Evolutionary conservation across 257 asterid genomes (phyloP), one percentile per base, ranked within the genome.

Genomic region (Anisodus acutangulus): DNA sequence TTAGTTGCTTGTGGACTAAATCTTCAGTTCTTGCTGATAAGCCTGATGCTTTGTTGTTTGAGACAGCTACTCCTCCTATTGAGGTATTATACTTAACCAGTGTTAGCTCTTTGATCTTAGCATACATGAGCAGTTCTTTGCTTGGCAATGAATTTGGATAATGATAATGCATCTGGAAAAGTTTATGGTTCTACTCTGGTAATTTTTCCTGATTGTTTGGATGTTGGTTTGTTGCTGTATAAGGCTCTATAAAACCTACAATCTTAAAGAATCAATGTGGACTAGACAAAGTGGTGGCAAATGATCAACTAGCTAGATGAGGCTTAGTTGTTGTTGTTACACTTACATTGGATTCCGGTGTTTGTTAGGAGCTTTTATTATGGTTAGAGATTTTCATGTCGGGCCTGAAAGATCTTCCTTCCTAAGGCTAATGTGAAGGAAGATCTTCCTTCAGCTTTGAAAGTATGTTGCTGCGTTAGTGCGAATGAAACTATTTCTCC

Each of bases 1-100:
- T 97, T 92, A 93, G 93, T 89, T 97, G 99, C 81, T 93, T 97
- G 82, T 97, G 99, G 99, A 93, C 98, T 86, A 95, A 97, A 86
- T 92, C 97, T 84, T 53, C 91, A 15, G 90, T 97, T 90, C 93
- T 95, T 85, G 98, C 95, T 86, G 99, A 97, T 90, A 91, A 89
- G 6, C 98, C 99, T 58, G 99, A 96, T 86, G 99, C 98, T 82
- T 90, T 94, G 84, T 85, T 96, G 88, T 96, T 95, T 86, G 99
- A 97, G 88, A 90, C 98, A n/a, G 58, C 90, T 4, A 86, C 94
- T 83, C 99, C 99, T 70, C 99, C 99, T 9, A 79, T 86, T 64
- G 89, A 86, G 99, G 99, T 96, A 86, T 51, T 62, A 15, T 85
- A 3, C 17, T 67, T 49, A 13, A 71, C n/a, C 62, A 64, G 13